Evolutionary conservation across 2,329 filamentous ascomycete genomes (phyloP).

Genomic region (Exophiala viscosa): DNA sequence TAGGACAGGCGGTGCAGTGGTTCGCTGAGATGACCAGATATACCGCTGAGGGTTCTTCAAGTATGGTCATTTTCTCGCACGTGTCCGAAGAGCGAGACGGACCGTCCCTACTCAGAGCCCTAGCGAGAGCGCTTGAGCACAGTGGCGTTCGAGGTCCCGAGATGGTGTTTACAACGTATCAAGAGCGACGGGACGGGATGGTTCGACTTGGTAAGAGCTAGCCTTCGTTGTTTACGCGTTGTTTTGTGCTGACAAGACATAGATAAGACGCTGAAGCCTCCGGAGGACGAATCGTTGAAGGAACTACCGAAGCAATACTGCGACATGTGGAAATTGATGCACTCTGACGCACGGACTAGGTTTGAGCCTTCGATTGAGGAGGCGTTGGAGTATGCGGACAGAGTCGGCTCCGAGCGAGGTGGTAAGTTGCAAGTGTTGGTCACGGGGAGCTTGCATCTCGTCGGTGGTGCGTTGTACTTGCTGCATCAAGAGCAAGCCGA

Average conservation of each 20-base stretch:
- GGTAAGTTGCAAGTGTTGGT: slow-evolving; percentile 48
- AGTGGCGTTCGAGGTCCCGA: neutral
- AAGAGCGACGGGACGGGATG: slow-evolving; percentile 2
- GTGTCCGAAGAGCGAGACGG: slow-evolving; percentile 4
- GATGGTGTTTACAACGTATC: slow-evolving; percentile 6
- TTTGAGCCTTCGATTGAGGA: slow-evolving; percentile 1
- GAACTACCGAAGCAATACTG: slow-evolving; percentile 2
- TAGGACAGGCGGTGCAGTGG: slow-evolving; percentile 6
- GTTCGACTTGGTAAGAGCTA: slow-evolving; percentile 4
- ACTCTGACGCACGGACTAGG: neutral
- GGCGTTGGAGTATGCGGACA: slow-evolving; percentile 1
- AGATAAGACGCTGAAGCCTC: neutral
- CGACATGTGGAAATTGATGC: neutral
- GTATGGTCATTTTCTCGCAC: slow-evolving; percentile 8
- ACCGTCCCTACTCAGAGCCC: neutral
- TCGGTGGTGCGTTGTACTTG: slow-evolving; percentile 63
- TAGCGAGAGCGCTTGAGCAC: neutral
- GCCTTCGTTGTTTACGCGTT: neutral
- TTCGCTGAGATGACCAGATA: neutral
- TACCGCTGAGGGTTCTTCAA: neutral
- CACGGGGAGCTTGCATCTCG: slow-evolving; percentile 80
- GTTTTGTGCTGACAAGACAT: neutral
- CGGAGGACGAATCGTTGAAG: neutral
- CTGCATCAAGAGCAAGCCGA: neutral
- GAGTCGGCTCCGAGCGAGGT: neutral